Evolutionary conservation across 331 rosid species (phyloP).

Genomic region (Acacia concinna): DNA sequence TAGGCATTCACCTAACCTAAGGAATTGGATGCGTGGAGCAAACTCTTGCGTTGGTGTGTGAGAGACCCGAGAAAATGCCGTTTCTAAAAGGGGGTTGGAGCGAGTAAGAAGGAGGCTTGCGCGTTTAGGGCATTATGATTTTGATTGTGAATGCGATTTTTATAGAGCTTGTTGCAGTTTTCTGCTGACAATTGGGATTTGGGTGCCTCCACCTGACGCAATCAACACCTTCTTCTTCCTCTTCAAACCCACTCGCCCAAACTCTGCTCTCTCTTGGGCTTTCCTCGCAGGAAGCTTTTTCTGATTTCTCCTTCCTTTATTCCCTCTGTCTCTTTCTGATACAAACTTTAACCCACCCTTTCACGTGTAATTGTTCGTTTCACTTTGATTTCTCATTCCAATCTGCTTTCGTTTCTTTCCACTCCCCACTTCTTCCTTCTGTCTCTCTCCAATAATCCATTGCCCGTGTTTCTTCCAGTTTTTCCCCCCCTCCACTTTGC

Average conservation of each 20-base stretch:
- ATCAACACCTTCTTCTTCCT: neutral
- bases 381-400: slow-evolving; percentile 13
- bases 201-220: neutral
- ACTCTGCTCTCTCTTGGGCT: neutral
- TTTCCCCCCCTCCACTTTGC: neutral
- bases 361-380: slow-evolving; percentile 26
- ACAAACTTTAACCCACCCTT: slow-evolving; percentile 38
- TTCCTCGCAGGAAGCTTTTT: slow-evolving; percentile 21
- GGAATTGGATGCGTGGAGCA: neutral
- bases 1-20: neutral
- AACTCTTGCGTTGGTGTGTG: neutral
- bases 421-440: neutral
- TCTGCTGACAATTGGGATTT: neutral
- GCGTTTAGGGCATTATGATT: neutral
- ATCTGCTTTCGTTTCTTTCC: neutral
- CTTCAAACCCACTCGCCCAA: neutral
- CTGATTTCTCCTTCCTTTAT: slow-evolving; percentile 33
- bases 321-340: slow-evolving; percentile 37
- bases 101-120: neutral
- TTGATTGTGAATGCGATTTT: neutral
- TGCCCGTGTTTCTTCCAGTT: slow-evolving; percentile 1
- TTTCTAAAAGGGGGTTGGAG: neutral
- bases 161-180: neutral
- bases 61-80: neutral
- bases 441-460: slow-evolving; percentile 7